Conservation (phyloP, 352 stramenopile genomes). For the Labyrinthula sp. region DNA sequence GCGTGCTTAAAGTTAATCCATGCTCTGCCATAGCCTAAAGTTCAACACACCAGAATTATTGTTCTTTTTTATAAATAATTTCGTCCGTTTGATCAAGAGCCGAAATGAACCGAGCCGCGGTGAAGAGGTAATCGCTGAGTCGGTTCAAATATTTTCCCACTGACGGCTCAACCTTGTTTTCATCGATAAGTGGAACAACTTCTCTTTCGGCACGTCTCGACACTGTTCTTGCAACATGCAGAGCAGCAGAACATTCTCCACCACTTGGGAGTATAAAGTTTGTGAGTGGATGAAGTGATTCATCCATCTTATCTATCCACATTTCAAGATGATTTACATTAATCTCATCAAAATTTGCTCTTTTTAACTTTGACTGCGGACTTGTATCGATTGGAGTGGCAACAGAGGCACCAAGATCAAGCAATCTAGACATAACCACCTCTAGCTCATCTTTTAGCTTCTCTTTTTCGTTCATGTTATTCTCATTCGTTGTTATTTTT, state of each 20-base stretch:
- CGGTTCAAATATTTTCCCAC: slow-evolving; percentile 56
- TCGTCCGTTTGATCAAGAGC: too few species aligned
- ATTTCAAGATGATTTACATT: slow-evolving; percentile 45
- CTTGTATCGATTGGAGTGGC: slow-evolving; percentile 43
- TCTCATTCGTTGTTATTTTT: slow-evolving; percentile 13
- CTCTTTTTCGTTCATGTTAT: slow-evolving; percentile 35
- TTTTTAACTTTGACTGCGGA: slow-evolving; percentile 31
- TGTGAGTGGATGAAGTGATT: slow-evolving; percentile 48
- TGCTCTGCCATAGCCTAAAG: too few species aligned
- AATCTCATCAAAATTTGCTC: slow-evolving; percentile 32
- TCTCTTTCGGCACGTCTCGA: slow-evolving; percentile 58
- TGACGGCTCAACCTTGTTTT: slow-evolving; percentile 47
- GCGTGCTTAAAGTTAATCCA: too few species aligned
- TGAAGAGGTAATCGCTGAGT: slow-evolving; percentile 36
- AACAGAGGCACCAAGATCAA: slow-evolving; percentile 62
- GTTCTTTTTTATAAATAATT: too few species aligned
- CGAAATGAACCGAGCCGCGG: slow-evolving; percentile 30
- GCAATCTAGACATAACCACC: slow-evolving; percentile 61
- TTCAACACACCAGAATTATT: too few species aligned
- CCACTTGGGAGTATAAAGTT: slow-evolving; percentile 58
- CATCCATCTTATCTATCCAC: slow-evolving; percentile 67
- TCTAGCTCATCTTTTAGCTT: slow-evolving; percentile 45
- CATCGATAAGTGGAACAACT: slow-evolving; percentile 48
- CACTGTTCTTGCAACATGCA: slow-evolving; percentile 56
- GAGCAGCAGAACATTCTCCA: slow-evolving; percentile 51